Conservation (phyloP, 2,329 filamentous ascomycete genomes). For the Aspergillus bombycis region DNA sequence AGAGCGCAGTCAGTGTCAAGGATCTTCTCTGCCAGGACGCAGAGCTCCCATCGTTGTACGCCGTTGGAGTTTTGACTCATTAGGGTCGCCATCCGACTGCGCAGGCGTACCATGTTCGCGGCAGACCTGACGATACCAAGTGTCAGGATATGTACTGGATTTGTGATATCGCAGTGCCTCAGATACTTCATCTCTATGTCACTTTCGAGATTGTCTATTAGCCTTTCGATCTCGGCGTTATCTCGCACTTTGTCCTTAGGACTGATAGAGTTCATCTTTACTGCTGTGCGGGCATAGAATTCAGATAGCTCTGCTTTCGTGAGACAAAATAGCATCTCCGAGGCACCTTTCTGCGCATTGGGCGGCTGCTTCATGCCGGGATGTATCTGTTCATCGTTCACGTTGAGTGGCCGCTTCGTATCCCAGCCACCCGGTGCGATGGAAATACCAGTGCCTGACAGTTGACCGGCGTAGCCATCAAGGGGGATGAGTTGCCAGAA, state of each 20-base stretch:
- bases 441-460: slow-evolving; percentile 29
- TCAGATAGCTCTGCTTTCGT: slow-evolving; percentile 31
- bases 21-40: slow-evolving; percentile 15
- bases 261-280: slow-evolving; percentile 11
- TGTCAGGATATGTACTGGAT: slow-evolving; percentile 48
- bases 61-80: slow-evolving; percentile 10
- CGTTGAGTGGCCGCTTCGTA: slow-evolving; percentile 45
- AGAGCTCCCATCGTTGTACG: slow-evolving; percentile 7
- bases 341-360: slow-evolving; percentile 42
- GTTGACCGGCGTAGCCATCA: slow-evolving; percentile 30
- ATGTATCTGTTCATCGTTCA: slow-evolving; percentile 41
- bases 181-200: slow-evolving; percentile 37
- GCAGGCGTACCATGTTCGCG: slow-evolving; percentile 46
- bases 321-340: slow-evolving; percentile 48
- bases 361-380: slow-evolving; percentile 46
- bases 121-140: slow-evolving; percentile 41
- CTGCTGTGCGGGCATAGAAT: slow-evolving; percentile 22
- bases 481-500: slow-evolving; percentile 31
- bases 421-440: slow-evolving; percentile 22
- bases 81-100: slow-evolving; percentile 45
- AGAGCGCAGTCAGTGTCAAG: slow-evolving; percentile 37
- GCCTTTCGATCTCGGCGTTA: slow-evolving; percentile 13
- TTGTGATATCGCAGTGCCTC: slow-evolving; percentile 37
- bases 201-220: slow-evolving; percentile 36
- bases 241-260: slow-evolving; percentile 14